phyloP scores from a whole-genome alignment of 768 basidiomycete species.

The Butyriboletus loyo region DNA sequence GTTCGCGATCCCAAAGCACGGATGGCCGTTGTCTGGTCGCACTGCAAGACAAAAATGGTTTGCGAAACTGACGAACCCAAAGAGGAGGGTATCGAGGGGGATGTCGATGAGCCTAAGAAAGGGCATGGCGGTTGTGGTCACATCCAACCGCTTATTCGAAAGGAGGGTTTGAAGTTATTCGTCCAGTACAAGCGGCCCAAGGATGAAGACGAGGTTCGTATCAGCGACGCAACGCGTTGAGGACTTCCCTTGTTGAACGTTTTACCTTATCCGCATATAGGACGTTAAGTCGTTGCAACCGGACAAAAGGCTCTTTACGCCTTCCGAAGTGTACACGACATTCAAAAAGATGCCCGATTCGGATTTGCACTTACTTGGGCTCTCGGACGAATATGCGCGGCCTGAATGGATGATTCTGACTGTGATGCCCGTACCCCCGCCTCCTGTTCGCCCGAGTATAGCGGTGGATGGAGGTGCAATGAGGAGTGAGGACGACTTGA shows the following conservation, averaged over 20 bases:
- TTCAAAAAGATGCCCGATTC: slow-evolving; percentile 92
- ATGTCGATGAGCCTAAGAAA: slow-evolving; percentile 69
- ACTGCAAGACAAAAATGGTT: slow-evolving; percentile 83
- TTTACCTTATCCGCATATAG: slow-evolving; percentile 35
- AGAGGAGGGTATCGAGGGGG: slow-evolving; percentile 73
- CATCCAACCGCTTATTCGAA: slow-evolving; percentile 82
- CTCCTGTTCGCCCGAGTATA: slow-evolving; percentile 96
- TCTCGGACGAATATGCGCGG: slow-evolving; percentile 93
- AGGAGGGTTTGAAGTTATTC: slow-evolving; percentile 94
- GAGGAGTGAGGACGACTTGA: slow-evolving; percentile 97
- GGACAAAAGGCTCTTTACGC: slow-evolving; percentile 78
- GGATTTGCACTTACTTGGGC: slow-evolving; percentile 85
- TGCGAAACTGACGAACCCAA: slow-evolving; percentile 90
- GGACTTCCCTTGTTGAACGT: slow-evolving; percentile 10
- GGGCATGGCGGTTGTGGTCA: slow-evolving; percentile 99
- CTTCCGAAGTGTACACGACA: slow-evolving; percentile 89
- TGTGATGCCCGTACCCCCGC: slow-evolving; percentile 95
- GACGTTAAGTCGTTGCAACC: slow-evolving; percentile 79
- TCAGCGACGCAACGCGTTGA: slow-evolving; percentile 1
- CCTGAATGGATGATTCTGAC: slow-evolving; percentile 99
- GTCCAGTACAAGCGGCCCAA: slow-evolving; percentile 93
- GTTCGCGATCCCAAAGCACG: slow-evolving; percentile 82
- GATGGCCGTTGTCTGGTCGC: slow-evolving; percentile 81
- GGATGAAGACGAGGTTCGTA: slow-evolving; percentile 91
- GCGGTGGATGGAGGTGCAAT: slow-evolving; percentile 95